Evolutionary conservation across 768 basidiomycete species (phyloP), one percentile per base, ranked within the genome.

Genomic region (Amanita inopinata): DNA sequence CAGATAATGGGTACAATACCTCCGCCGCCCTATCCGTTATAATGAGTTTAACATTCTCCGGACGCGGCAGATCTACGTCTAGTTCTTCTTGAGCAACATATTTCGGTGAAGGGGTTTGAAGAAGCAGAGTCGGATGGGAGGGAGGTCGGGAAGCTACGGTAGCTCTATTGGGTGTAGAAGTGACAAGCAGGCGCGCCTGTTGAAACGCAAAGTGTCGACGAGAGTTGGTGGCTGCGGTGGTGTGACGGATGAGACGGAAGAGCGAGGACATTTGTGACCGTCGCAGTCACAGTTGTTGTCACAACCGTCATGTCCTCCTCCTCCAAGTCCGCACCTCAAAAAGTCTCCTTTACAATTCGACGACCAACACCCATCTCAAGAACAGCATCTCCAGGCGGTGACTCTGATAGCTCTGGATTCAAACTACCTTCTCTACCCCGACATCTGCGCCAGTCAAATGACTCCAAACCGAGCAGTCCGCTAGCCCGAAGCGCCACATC

Each of bases 311-410:
- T 33, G 6, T n/a, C 19, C 8, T 22, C 14, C 6, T 20, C 40
- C 30, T 33, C 14, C 19, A 24, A 30, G 11, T 37, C 35, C 35
- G 12, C 40, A 19, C 22, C 41, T 6, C 40, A 31, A 40, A 73
- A 77, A 49, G 72, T 92, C 30, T 92, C 90, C 0, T 93, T 94
- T 61, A 91, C 83, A 1, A 71, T 94, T 45, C 77, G 87, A 32
- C 73, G 87, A 5, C 91, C 91, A 0, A 78, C 78, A 0, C 82
- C 85, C 0, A 56, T 69, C 0, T 81, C 83, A 4, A 71, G 83
- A 8, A 70, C 72, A 12, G 57, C 67, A 0, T 83, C 83, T 0
- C 72, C 79, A 23, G 80, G 76, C 7, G 66, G 72, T 32, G 84
- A 83, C 30, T 78, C 78, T 0, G 80, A 79, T 48, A 51, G 58